These are phyloP conservation scores for Lyophyllum shimeji DNA, from an alignment of 768 basidiomycete genomes.

Conservation along the genomic window DNA sequence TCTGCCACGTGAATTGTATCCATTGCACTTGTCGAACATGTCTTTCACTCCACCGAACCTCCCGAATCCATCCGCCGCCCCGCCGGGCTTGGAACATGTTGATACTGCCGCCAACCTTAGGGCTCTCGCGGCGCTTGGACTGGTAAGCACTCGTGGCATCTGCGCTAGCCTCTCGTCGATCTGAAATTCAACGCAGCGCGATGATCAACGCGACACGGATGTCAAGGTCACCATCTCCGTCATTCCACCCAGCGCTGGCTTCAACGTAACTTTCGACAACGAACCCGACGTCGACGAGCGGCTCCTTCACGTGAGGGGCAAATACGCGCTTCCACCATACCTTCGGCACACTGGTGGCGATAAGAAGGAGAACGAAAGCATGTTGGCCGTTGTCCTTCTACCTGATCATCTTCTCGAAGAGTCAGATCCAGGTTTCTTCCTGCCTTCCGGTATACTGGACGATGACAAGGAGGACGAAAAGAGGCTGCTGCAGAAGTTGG, in stretches of 20 bases:
- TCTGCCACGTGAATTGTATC: background rate
- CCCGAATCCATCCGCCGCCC: background rate
- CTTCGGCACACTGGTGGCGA: background rate
- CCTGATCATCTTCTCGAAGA: background rate
- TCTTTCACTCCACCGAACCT: background rate
- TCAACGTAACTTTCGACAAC: background rate
- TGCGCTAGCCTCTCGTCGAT: background rate
- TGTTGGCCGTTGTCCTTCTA: background rate
- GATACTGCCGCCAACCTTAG: conserved; percentile 1
- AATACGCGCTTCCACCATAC: background rate
- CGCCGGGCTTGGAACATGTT: conserved; percentile 1
- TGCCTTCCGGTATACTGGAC: conserved; percentile 8
- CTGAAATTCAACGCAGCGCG: background rate
- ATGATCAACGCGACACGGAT: background rate
- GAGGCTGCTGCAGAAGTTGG: background rate
- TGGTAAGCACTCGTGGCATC: background rate
- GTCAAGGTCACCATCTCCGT: background rate
- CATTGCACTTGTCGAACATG: background rate
- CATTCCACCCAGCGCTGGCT: background rate
- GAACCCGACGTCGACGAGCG: background rate
- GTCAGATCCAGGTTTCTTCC: background rate
- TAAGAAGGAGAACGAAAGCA: background rate
- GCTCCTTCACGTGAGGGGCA: background rate
- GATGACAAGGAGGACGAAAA: background rate
- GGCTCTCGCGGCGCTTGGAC: background rate